Conservation (phyloP, 768 basidiomycete species). For the Boletus rex-veris region DNA sequence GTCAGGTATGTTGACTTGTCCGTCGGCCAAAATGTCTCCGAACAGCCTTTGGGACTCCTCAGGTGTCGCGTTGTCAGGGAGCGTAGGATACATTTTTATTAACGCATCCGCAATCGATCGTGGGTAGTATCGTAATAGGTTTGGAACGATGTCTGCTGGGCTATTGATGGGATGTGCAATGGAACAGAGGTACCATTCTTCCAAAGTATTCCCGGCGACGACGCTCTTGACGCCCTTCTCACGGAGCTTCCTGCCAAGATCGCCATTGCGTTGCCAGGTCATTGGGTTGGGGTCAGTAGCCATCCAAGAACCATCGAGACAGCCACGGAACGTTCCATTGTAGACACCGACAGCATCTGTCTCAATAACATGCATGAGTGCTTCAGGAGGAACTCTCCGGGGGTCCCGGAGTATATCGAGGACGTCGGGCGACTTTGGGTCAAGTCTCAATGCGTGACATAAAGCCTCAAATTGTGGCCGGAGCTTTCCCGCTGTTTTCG, state of each 20-base stretch:
- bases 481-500: conserved; percentile 56
- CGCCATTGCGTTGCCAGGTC: conserved; percentile 66
- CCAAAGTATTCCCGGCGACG: conserved; percentile 59
- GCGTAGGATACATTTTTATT: conserved; percentile 40
- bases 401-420: conserved; percentile 51
- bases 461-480: conserved; percentile 62
- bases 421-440: conserved; percentile 47
- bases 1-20: conserved; percentile 66
- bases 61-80: conserved; percentile 39
- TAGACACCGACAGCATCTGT: conserved; percentile 48
- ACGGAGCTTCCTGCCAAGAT: conserved; percentile 48
- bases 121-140: conserved; percentile 61
- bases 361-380: conserved; percentile 57
- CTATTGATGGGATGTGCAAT: conserved; percentile 58
- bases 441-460: conserved; percentile 50
- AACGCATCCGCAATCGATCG: conserved; percentile 44
- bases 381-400: conserved; percentile 40
- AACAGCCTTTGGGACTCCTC: conserved; percentile 47
- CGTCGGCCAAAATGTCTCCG: conserved; percentile 58
- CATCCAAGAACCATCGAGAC: conserved; percentile 58
- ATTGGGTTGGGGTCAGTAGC: conserved; percentile 51
- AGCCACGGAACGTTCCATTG: conserved; percentile 66
- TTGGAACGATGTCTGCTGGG: conserved; percentile 49
- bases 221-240: conserved; percentile 60
- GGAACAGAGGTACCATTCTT: conserved; percentile 77